Base-by-base conservation (phyloP, 2,329 filamentous ascomycete species). In the Hypomyces rosellus region DNA sequence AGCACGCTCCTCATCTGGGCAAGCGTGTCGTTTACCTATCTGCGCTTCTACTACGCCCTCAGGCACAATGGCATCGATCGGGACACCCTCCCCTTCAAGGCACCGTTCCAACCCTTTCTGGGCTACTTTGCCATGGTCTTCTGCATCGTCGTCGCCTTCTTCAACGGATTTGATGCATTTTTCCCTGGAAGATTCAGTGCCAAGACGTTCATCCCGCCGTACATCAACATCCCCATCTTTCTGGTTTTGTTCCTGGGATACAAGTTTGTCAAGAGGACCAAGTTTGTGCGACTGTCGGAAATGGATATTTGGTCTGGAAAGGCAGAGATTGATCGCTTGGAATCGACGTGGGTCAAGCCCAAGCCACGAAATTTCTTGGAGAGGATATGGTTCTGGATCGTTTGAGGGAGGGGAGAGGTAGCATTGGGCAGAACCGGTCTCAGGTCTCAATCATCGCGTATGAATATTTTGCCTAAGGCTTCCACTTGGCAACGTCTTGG, bases 151-250 rank as follows among this genome's bases (percentile, higher is more conserved):
- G 84, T 90, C 69, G 80, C 83, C 1, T 74, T 89, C 53, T 84
- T 89, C 36, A 84, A 85, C 40, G 86, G 86, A 0, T 90, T 88
- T 55, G 76, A 84, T 2, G 82, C 87, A 4, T 90, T 90, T 61
- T 73, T 88, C 52, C 81, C 83, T 0, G 69, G 74, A 13, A 63
- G 64, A 34, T 72, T 70, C 39, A 66, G 65, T 46, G 68, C 66
- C 18, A 68, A 65, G 59, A 65, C 66, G 1, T 90, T 89, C 63
- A 67, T 89, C 46, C 85, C 86, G 58, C 69, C 71, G 1, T 89
- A 89, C 60, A 80, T 85, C 53, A 85, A 86, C 69, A 79, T 89
- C 34, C 81, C 80, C 4, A 73, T 89, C 34, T 88, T 88, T 59
- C 76, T 81, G 0, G 56, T 76, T 1, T 65, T 89, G 1, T 88